Base-by-base conservation (phyloP, 2,329 filamentous ascomycete genomes). In the Penicillium aurantiogriseum region DNA sequence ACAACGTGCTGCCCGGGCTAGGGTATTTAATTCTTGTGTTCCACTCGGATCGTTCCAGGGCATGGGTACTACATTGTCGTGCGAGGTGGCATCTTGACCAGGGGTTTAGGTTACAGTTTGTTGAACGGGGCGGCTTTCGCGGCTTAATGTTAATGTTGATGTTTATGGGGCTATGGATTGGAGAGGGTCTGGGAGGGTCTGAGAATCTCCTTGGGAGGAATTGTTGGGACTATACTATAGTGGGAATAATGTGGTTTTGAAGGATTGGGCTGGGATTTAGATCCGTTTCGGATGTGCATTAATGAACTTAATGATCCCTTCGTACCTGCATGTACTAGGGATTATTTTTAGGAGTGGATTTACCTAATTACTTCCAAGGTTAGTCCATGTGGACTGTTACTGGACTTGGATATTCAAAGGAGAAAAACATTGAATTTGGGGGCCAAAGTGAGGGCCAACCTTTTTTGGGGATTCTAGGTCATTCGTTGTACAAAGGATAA, bases 11-110 rank as follows among this genome's bases (percentile, higher is more conserved):
- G 1, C 43, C 49, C 1, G 31, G 15, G 10, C 11, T 27, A 1
- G 63, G 54, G 10, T 39, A 45, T 23, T 23, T 59, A 15, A 36
- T 59, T 2, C 6, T 58, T 7, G 52, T 49, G 1, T 61, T 54
- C 17, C 39, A 46, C 29, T 55, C 57, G 0, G 57, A 64, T 56
- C 60, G 62, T 27, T 51, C 60, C 1, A 54, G 62, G 4, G 56
- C 36, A 7, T 64, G 58, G 58, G 19, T 63, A 8, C 29, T 60
- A 42, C 57, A 64, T 43, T 59, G 58, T 17, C 57, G 60, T 52
- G 58, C 60, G 33, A 51, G 56, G 21, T 61, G 60, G 58, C 60
- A 64, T 43, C 10, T 52, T 13, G 31, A 56, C 19, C 29, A 60
- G 38, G 58, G 54, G 9, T 57, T 57, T 56, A 57, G 42, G 17